Percentiles rank a stretch among this genome's conserved stretches.
Evolutionary conservation across 1,139 yeast species (phyloP).

Genomic region (Kluyveromyces marxianus): DNA sequence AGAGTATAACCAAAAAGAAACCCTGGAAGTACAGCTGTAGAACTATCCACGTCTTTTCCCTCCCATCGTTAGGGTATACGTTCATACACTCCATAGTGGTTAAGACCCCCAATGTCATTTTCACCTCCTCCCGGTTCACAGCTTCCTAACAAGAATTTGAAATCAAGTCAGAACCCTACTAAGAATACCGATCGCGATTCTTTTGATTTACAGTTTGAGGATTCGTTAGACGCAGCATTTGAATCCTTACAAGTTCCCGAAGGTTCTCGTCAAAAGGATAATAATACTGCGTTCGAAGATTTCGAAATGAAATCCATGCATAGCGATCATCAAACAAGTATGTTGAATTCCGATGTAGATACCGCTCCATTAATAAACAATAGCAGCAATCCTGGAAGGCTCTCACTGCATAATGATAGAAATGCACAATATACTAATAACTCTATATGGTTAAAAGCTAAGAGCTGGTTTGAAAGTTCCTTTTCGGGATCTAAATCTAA

Average conservation of each 20-base stretch:
- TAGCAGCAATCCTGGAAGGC: not conserved
- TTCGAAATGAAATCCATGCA: conserved; percentile 25
- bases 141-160: not conserved
- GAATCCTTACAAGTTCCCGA: conserved; percentile 30
- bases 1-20: too few relatives aligned
- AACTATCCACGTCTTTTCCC: not conserved
- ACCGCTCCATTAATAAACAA: conserved; percentile 5
- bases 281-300: conserved; percentile 15
- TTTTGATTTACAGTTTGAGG: conserved; percentile 33
- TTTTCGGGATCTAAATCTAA: not conserved
- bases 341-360: conserved; percentile 4
- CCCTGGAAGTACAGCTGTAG: too few relatives aligned
- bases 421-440: conserved; percentile 3
- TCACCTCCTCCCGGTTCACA: conserved; percentile 6
- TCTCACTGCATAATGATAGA: not conserved
- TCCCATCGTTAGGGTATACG: not conserved
- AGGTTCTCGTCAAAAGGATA: conserved; percentile 5
- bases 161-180: not conserved
- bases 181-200: conserved; percentile 19
- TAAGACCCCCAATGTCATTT: conserved; percentile 1
- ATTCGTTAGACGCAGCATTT: conserved; percentile 35
- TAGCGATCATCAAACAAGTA: conserved; percentile 16
- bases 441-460: conserved; percentile 7
- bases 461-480: conserved; percentile 2
- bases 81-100: not conserved